Evolutionary conservation across 1,139 yeast genomes (phyloP), one percentile per base, ranked within the genome.

Genomic region (Candida smagusa): DNA sequence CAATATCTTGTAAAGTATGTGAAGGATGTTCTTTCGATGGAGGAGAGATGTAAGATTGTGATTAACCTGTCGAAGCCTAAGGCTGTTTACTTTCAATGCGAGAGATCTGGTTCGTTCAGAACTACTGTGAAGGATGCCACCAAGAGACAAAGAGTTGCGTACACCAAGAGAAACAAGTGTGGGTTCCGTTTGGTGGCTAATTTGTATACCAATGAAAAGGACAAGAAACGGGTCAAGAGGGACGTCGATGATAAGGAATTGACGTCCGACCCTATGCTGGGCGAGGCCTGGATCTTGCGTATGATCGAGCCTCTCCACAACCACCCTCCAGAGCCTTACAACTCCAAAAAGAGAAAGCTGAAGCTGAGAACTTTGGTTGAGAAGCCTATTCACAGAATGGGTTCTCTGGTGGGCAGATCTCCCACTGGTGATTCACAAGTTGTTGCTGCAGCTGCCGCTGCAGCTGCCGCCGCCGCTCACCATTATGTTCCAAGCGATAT

Each of bases 41-140:
- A 68, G 46, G 77, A 72, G 49, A 67, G 65, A 41, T 69, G 77
- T 52, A 63, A 70, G 50, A 70, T 72, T 49, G 77, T 72, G 33
- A 71, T 72, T 48, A 69, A 69, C 51, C 66, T 73, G 26, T 68
- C 74, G 19, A 72, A 72, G 51, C 75, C 76, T 16, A 71, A 72
- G 52, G 77, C 77, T 2, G 72, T 72, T 11, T 72, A 72, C 52
- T 72, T 71, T 55, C 76, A 70, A 51, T 72, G 77, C 51, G 77
- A 72, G 50, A 56, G 75, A 38, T 63, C 72, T 7, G 77, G 77
- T 2, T 58, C 65, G 21, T 72, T 71, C 48, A 58, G 77, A 51
- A 72, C 77, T 32, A 72, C 77, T 2, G 77, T 72, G 36, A 71
- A 71, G 54, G 76, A 70, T 44, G 61, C 72, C 9, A 48, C 67